A percentile compares a stretch with the other conserved stretches of the same genome.
Conservation (phyloP, 352 stramenopile species). For the Globisporangium cederbergense region DNA sequence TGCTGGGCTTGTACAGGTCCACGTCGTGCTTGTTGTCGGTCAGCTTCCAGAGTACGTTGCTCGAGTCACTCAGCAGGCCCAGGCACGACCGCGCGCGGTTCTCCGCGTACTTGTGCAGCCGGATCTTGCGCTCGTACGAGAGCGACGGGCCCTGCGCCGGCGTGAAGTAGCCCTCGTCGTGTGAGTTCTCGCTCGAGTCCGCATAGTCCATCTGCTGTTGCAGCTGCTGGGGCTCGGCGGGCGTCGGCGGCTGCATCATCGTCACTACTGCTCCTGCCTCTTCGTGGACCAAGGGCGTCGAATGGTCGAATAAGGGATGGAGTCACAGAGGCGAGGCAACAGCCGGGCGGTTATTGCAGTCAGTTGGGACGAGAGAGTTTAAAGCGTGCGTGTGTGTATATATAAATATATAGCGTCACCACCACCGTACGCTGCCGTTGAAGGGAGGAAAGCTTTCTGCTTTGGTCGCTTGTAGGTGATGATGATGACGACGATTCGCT, state of each 20-base stretch:
- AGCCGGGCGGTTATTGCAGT: neutral
- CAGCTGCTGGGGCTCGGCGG: slow-evolving; percentile 8
- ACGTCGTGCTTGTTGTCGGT: slow-evolving; percentile 80
- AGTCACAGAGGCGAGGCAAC: slow-evolving; percentile 2
- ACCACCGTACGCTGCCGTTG: neutral
- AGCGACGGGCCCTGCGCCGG: slow-evolving; percentile 68
- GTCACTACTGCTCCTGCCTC: neutral
- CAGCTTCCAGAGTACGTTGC: slow-evolving; percentile 79
- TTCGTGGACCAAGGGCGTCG: neutral
- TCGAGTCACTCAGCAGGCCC: slow-evolving; percentile 63
- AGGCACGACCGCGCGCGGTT: slow-evolving; percentile 80
- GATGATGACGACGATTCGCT: neutral
- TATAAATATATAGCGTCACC: slow-evolving; percentile 3
- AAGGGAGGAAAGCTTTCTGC: neutral
- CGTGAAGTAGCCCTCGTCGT: slow-evolving; percentile 53
- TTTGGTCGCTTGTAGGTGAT: neutral
- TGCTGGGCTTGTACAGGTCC: slow-evolving; percentile 78
- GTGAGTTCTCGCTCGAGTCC: slow-evolving; percentile 63
- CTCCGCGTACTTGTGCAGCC: slow-evolving; percentile 81
- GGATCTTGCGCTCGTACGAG: slow-evolving; percentile 83
- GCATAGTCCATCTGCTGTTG: slow-evolving; percentile 43
- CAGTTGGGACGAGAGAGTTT: slow-evolving; percentile 1
- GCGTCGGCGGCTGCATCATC: slow-evolving; percentile 7
- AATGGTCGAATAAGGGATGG: slow-evolving; percentile 8
- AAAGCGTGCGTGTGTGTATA: neutral